phyloP scores from a whole-genome alignment of 345 rosid genomes.

The Hibiscus mutabilis region DNA sequence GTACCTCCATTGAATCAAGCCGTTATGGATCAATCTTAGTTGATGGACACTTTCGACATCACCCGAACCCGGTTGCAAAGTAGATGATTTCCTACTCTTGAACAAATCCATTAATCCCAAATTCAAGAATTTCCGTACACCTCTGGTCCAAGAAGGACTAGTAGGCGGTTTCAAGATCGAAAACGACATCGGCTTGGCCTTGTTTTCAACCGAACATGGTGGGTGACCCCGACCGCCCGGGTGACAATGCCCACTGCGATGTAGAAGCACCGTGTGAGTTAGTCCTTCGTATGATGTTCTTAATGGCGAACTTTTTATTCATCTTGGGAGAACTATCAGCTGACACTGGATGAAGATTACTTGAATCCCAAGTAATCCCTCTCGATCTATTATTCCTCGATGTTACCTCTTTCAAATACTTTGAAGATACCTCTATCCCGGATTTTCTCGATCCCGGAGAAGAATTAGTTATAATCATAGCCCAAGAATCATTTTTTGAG shows the following conservation, averaged over 20 bases:
- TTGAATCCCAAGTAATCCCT: slow-evolving; percentile 20
- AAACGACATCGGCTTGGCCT: slow-evolving; percentile 40
- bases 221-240: slow-evolving; percentile 62
- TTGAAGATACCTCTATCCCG: slow-evolving; percentile 53
- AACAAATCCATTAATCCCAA: slow-evolving; percentile 59
- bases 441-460: slow-evolving; percentile 24
- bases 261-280: slow-evolving; percentile 46
- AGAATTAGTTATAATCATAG: neutral
- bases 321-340: slow-evolving; percentile 29
- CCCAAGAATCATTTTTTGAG: slow-evolving; percentile 18
- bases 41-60: slow-evolving; percentile 48
- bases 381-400: slow-evolving; percentile 19
- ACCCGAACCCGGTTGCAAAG: slow-evolving; percentile 20
- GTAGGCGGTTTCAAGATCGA: slow-evolving; percentile 55
- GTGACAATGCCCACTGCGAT: slow-evolving; percentile 83
- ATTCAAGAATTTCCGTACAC: slow-evolving; percentile 56
- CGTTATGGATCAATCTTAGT: slow-evolving; percentile 50
- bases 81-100: slow-evolving; percentile 50
- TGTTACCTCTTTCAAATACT: slow-evolving; percentile 36
- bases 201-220: slow-evolving; percentile 51
- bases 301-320: slow-evolving; percentile 40
- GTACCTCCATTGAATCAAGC: slow-evolving; percentile 62
- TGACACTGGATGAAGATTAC: slow-evolving; percentile 21
- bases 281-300: slow-evolving; percentile 47
- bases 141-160: slow-evolving; percentile 49